Evolutionary conservation across 2,329 filamentous ascomycete genomes (phyloP), one percentile per base, ranked within the genome.

Genomic region (Microdochium trichocladiopsis): DNA sequence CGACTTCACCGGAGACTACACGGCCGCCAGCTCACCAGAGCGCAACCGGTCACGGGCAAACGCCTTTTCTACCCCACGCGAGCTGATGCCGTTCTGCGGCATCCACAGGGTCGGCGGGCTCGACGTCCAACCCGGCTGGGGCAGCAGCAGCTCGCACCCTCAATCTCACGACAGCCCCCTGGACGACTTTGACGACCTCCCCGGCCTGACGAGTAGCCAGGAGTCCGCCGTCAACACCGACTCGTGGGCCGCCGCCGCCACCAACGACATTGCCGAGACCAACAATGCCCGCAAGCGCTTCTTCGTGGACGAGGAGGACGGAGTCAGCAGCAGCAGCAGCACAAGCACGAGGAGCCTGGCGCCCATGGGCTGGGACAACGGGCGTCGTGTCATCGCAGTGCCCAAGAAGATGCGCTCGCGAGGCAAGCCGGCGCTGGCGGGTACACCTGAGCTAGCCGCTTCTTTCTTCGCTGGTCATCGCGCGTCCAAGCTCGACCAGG

Each of bases 61-160:
- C 48, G 62, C 60, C 49, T 59, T 66, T 51, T 61, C 63, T 4
- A 56, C 63, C 6, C 68, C 71, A 33, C 74, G 79, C 28, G 90
- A 94, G 64, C 75, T 95, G 4, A 72, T 86, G 8, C 90, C 90
- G 1, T 95, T 91, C 65, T 93, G 89, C 65, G 90, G 89, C 24
- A 77, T 94, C 58, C 79, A 90, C 71, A 90, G 85, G 62, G 76
- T 88, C 52, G 88, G 88, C 37, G 88, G 88, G 0, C 70, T 86
- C 43, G 79, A 78, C 25, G 72, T 78, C 25, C 86, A 90, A 64
- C 74, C 80, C 14, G 56, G 56, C 16, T 57, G 55, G 50, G 53
- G 51, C 2, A 55, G 59, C 8, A 57, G 57, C 21, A 50, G 52
- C 2, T 49, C 53, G 31, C 9, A 10, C 4, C 49, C 6, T 22